Conservation (phyloP, 495 filamentous ascomycete genomes). For the Platismatia glauca region DNA sequence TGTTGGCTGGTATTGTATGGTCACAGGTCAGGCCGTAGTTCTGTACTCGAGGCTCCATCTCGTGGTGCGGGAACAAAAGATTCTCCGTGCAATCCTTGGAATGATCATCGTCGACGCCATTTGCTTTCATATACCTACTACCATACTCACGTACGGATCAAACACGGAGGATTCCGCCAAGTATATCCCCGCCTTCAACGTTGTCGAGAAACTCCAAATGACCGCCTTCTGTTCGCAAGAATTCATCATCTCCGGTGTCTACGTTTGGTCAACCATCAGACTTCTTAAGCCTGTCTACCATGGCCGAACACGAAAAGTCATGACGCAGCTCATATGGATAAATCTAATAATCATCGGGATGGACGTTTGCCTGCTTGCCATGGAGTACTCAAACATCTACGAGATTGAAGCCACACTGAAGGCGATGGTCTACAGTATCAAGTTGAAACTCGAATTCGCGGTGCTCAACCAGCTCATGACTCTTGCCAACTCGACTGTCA, state of each 20-base stretch:
- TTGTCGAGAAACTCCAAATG: constrained; percentile 50
- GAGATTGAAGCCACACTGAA: constrained; percentile 49
- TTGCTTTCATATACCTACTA: constrained; percentile 41
- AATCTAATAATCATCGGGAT: constrained; percentile 45
- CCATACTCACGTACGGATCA: constrained; percentile 41
- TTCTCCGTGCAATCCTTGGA: constrained; percentile 33
- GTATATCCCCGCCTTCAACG: constrained; percentile 40
- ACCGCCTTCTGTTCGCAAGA: constrained; percentile 51
- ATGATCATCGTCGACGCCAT: constrained; percentile 41
- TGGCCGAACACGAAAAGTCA: constrained; percentile 37
- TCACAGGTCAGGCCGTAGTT: constrained; percentile 44
- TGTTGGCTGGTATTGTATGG: constrained; percentile 47
- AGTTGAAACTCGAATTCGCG: constrained; percentile 55
- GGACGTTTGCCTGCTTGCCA: constrained; percentile 39
- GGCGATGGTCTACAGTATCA: constrained; percentile 52
- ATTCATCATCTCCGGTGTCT: constrained; percentile 46
- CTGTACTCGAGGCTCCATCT: constrained; percentile 45
- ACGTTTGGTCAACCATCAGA: constrained; percentile 46
- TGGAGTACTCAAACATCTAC: constrained; percentile 46
- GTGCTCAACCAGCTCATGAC: constrained; percentile 46
- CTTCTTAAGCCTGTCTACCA: constrained; percentile 42
- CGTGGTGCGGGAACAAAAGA: constrained; percentile 38
- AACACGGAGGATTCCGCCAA: constrained; percentile 29
- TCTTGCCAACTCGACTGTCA: constrained; percentile 26
- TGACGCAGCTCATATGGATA: constrained; percentile 47